Conservation (phyloP, 2,329 filamentous ascomycete species). For the Calonectria leucothoes region DNA sequence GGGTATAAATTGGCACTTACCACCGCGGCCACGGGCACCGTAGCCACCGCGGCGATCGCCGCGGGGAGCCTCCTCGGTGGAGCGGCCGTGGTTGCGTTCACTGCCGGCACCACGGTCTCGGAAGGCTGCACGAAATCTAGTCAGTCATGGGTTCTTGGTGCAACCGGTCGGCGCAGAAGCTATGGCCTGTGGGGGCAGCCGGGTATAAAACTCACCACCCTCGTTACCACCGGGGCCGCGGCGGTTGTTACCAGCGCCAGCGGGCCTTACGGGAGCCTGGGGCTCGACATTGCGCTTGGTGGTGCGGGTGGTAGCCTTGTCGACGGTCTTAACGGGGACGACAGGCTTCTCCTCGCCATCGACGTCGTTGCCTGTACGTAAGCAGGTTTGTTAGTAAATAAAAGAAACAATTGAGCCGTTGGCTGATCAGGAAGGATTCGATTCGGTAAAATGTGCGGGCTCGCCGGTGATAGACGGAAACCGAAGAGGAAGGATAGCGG, state of each 20-base stretch:
- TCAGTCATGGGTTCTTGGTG: constrained; percentile 25
- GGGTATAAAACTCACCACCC: constrained; percentile 73
- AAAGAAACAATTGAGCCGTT: constrained; percentile 34
- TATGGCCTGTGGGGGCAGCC: not conserved
- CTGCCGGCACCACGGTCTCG: constrained; percentile 87
- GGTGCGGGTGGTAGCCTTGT: constrained; percentile 81
- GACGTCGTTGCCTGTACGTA: constrained; percentile 67
- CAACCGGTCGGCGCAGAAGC: not conserved
- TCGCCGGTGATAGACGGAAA: constrained; percentile 22
- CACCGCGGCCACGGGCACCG: constrained; percentile 71
- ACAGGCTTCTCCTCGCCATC: constrained; percentile 76
- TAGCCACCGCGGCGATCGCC: constrained; percentile 70
- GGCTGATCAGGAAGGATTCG: constrained; percentile 25
- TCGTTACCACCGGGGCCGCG: constrained; percentile 81
- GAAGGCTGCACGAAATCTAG: constrained; percentile 71
- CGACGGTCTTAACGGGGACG: constrained; percentile 87
- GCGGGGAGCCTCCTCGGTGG: constrained; percentile 75
- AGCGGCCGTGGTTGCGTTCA: constrained; percentile 84
- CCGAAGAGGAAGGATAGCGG: constrained; percentile 33
- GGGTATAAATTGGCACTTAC: constrained; percentile 50
- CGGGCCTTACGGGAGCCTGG: constrained; percentile 69
- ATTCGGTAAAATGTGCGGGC: constrained; percentile 30
- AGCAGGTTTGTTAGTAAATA: constrained; percentile 35
- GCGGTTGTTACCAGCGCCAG: constrained; percentile 56
- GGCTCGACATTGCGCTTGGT: constrained; percentile 88